These are phyloP conservation scores for Mrakia blollopis DNA, from an alignment of 768 basidiomycete species.

Conservation along the genomic window DNA sequence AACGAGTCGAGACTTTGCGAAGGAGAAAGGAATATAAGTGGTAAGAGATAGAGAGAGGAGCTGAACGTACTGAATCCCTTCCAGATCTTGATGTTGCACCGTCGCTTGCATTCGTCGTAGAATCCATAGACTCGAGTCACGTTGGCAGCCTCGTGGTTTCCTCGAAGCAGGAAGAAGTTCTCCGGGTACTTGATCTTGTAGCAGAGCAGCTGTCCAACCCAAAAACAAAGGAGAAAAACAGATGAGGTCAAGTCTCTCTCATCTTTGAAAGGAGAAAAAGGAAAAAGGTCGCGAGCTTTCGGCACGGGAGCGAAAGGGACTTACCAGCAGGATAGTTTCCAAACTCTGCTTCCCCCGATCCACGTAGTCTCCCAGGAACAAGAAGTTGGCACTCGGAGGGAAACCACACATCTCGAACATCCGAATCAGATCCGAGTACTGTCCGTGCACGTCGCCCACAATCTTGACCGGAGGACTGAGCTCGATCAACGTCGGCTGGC, in stretches of 20 bases:
- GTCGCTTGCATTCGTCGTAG: constrained; percentile 99
- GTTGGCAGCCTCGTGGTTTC: constrained; percentile 99
- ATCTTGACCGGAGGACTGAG: constrained; percentile 98
- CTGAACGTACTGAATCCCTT: constrained; percentile 70
- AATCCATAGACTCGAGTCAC: constrained; percentile 99
- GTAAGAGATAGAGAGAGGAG: not conserved
- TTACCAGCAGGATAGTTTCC: constrained; percentile 81
- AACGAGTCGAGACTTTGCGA: not conserved
- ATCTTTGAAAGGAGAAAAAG: not conserved
- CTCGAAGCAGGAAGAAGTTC: constrained; percentile 95
- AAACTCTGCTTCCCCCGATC: constrained; percentile 97
- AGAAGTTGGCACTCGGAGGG: constrained; percentile 92
- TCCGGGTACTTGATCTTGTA: constrained; percentile 99
- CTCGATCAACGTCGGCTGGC: constrained; percentile 94
- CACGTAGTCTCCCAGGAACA: constrained; percentile 98
- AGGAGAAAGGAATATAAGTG: not conserved
- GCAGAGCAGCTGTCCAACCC: constrained; percentile 62
- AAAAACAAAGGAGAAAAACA: not conserved
- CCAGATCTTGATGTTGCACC: constrained; percentile 99
- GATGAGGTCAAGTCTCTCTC: too few species aligned
- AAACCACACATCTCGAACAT: constrained; percentile 99
- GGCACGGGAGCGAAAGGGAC: not conserved
- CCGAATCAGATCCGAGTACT: constrained; percentile 96
- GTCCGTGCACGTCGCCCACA: constrained; percentile 97
- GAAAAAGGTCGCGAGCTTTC: too few species aligned